phyloP scores from a whole-genome alignment of 257 asterid species.

The Hygrophila difformis region DNA sequence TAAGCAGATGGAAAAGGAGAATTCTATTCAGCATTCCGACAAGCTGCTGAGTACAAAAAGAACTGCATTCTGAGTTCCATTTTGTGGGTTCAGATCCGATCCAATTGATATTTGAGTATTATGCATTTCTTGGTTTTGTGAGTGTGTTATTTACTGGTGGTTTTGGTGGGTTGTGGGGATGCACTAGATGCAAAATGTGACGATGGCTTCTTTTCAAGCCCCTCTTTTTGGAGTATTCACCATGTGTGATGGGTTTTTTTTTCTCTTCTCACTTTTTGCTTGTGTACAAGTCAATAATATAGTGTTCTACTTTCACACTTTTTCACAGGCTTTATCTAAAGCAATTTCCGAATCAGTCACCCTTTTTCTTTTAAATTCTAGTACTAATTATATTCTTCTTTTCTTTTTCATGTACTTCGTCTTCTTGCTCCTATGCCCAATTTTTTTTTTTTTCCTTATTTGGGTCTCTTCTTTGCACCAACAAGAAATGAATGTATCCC shows the following conservation, averaged over 20 bases:
- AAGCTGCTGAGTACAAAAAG: no score
- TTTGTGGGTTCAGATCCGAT: no score
- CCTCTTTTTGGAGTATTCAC: conserved; percentile 26
- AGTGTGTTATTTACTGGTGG: no score
- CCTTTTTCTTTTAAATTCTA: conserved; percentile 7
- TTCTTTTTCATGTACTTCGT: conserved; percentile 13
- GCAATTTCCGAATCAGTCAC: conserved; percentile 16
- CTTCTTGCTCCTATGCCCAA: conserved; percentile 13
- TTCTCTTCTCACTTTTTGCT: background rate
- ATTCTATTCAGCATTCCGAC: no score
- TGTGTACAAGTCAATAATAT: conserved; percentile 3
- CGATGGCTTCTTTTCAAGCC: conserved; percentile 27
- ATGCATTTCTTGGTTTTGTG: no score
- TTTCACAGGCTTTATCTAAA: conserved; percentile 21
- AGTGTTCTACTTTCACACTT: conserved; percentile 11
- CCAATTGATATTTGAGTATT: no score
- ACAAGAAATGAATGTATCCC: background rate
- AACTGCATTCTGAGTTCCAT: no score
- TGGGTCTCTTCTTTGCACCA: conserved; percentile 6
- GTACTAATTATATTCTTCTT: conserved; percentile 13
- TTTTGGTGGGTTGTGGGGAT: conserved; percentile 7
- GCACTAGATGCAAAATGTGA: conserved; percentile 18
- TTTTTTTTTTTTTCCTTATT: conserved; percentile 9
- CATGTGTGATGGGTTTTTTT: conserved; percentile 1
- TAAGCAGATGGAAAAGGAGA: no score